A percentile compares a stretch with the other conserved stretches of the same genome.
Evolutionary conservation across 495 filamentous ascomycete species (phyloP).

Genomic region (Lophiostoma macrostomum): DNA sequence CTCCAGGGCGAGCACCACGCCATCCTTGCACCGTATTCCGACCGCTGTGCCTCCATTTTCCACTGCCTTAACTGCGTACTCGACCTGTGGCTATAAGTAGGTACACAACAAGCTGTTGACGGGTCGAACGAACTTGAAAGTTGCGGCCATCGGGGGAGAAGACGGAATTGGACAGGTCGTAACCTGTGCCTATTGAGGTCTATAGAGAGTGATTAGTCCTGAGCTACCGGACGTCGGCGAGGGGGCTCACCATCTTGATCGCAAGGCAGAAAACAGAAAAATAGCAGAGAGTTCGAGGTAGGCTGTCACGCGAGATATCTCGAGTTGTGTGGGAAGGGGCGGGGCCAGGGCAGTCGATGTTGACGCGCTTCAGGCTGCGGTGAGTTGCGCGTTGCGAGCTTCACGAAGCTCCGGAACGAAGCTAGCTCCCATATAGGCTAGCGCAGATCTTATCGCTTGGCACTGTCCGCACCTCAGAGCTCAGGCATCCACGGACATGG

Average conservation of each 20-base stretch:
- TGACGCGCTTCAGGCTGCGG: constrained; percentile 9
- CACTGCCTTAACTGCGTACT: constrained; percentile 97
- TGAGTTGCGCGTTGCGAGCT: constrained; percentile 18
- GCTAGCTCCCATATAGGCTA: background rate
- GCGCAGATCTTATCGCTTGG: constrained; percentile 13
- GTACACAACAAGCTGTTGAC: background rate
- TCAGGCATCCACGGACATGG: background rate
- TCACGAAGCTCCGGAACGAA: background rate
- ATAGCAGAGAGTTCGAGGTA: too few species aligned
- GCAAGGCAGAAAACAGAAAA: too few species aligned
- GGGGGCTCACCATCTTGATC: constrained; percentile 31
- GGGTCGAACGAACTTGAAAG: constrained; percentile 65
- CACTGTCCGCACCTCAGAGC: background rate
- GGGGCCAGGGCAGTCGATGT: constrained; percentile 11
- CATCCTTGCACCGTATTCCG: constrained; percentile 95
- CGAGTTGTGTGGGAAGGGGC: too few species aligned
- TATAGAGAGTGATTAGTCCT: constrained; percentile 40
- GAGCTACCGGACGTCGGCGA: background rate
- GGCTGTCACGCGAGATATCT: too few species aligned
- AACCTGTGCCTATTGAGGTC: constrained; percentile 99
- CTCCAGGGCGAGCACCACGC: constrained; percentile 92
- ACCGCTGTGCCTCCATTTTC: constrained; percentile 97
- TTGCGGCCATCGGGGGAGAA: constrained; percentile 98
- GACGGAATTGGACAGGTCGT: constrained; percentile 98
- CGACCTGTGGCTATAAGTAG: constrained; percentile 56